Evolutionary conservation across 2,329 filamentous ascomycete species (phyloP).

Genomic region (Aurifilum marmelostoma): DNA sequence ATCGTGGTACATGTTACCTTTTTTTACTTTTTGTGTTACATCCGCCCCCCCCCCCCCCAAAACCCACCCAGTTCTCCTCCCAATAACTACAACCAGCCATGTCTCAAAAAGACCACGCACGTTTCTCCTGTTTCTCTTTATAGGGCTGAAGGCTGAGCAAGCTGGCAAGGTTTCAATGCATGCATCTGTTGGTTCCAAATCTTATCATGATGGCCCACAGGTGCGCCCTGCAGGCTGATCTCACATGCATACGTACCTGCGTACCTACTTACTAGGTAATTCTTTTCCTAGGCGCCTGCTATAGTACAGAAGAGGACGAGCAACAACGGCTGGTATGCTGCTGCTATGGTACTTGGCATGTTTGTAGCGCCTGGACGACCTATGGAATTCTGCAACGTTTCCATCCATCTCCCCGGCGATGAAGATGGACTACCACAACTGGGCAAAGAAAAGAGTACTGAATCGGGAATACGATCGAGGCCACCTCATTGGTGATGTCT

Average conservation of each 20-base stretch:
- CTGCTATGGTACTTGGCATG: neutral
- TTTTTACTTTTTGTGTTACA: neutral
- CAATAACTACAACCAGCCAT: slow-evolving; percentile 1
- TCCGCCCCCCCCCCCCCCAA: no score
- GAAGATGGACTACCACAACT: neutral
- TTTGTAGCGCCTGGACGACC: neutral
- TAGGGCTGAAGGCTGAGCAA: slow-evolving; percentile 23
- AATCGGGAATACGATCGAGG: neutral
- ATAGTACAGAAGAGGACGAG: neutral
- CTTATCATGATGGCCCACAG: neutral
- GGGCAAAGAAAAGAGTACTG: neutral
- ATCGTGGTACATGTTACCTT: slow-evolving; percentile 12
- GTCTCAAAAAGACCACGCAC: neutral
- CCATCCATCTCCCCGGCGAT: neutral
- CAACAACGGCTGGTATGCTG: neutral
- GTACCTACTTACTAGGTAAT: neutral
- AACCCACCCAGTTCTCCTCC: no score
- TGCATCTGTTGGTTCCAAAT: slow-evolving; percentile 8
- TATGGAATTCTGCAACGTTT: neutral
- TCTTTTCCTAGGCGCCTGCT: neutral
- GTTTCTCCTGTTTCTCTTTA: neutral
- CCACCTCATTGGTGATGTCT: slow-evolving; percentile 25
- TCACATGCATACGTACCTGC: no score
- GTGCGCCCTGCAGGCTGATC: slow-evolving; percentile 14
- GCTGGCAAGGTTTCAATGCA: neutral